phyloP scores from a whole-genome alignment of 768 basidiomycete genomes.

The Psilocybe subaeruginosa region DNA sequence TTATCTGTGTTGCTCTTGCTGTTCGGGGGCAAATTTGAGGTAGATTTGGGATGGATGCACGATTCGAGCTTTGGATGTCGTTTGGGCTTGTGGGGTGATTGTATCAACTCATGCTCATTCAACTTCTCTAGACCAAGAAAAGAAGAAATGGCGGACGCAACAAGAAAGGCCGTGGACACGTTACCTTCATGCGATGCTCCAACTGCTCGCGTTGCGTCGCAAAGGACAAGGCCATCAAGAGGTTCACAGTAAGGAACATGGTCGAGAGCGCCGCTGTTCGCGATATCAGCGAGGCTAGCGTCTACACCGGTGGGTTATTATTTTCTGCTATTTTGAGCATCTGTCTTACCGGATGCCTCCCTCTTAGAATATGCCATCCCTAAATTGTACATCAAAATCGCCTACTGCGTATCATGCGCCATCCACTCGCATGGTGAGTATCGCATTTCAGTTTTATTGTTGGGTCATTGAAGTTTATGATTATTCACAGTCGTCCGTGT shows the following conservation, averaged over 20 bases:
- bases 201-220: conserved; percentile 98
- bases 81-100: conserved; percentile 7
- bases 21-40: conserved; percentile 27
- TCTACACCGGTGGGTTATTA: conserved; percentile 78
- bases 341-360: conserved; percentile 2
- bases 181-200: conserved; percentile 93
- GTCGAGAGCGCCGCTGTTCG: conserved; percentile 98
- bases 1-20: conserved; percentile 25
- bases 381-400: conserved; percentile 98
- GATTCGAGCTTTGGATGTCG: conserved; percentile 36
- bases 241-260: conserved; percentile 99
- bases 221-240: conserved; percentile 99
- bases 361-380: conserved; percentile 89
- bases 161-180: conserved; percentile 99
- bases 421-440: conserved; percentile 96
- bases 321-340: neutral
- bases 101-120: conserved; percentile 19
- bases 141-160: conserved; percentile 99
- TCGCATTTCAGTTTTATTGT: neutral
- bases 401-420: conserved; percentile 98
- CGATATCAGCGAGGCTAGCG: conserved; percentile 95
- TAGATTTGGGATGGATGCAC: conserved; percentile 39
- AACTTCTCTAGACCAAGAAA: conserved; percentile 83
- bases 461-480: neutral
- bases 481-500: conserved; percentile 90